Percentiles rank a stretch among this genome's conserved stretches.
phyloP scores from a whole-genome alignment of 1,284 basidiomycete species.

The Trichosporon faecale region DNA sequence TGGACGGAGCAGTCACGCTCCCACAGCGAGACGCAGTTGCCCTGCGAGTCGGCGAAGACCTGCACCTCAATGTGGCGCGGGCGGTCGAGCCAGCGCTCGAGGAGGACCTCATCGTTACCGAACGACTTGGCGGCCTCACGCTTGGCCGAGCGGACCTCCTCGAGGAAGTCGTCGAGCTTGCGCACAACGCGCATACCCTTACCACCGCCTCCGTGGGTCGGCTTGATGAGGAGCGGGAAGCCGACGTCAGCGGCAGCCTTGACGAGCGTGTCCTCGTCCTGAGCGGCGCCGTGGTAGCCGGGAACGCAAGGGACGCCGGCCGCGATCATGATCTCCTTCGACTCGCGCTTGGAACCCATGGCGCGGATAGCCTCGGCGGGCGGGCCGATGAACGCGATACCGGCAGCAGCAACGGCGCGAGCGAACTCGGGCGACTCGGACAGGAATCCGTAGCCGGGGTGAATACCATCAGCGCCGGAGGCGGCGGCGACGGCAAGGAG shows the following conservation, averaged over 20 bases:
- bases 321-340: constrained; percentile 79
- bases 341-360: constrained; percentile 65
- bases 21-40: constrained; percentile 80
- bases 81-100: constrained; percentile 80
- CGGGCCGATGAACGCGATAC: constrained; percentile 65
- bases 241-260: constrained; percentile 55
- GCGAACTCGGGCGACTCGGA: constrained; percentile 68
- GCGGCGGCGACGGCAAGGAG: constrained; percentile 75
- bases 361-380: constrained; percentile 58
- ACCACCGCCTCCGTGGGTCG: constrained; percentile 69
- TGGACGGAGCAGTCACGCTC: constrained; percentile 94
- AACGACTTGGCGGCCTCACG: constrained; percentile 83
- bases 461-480: constrained; percentile 77
- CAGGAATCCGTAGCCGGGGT: constrained; percentile 79
- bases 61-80: constrained; percentile 87
- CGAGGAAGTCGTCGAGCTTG: constrained; percentile 55
- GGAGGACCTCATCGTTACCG: constrained; percentile 76
- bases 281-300: constrained; percentile 58
- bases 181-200: constrained; percentile 67
- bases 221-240: constrained; percentile 66
- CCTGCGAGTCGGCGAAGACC: constrained; percentile 75
- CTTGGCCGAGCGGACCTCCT: constrained; percentile 76
- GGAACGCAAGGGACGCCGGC: constrained; percentile 92
- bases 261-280: constrained; percentile 57
- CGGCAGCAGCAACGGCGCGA: constrained; percentile 54